Evolutionary conservation across 2,329 filamentous ascomycete species (phyloP), one percentile per base, ranked within the genome.

Genomic region (Calycina herbarum): DNA sequence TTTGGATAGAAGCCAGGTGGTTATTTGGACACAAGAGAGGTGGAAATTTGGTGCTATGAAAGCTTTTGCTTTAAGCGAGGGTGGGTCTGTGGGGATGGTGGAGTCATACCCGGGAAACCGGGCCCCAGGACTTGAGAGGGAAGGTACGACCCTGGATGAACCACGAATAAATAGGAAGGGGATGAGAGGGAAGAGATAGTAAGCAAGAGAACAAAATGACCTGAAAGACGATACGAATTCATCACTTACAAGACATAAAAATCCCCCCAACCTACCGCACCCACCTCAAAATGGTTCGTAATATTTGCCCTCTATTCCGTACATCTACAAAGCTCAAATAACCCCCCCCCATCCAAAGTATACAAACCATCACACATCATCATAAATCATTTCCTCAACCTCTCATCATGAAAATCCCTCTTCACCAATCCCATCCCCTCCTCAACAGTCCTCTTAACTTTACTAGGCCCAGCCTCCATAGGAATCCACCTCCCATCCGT

Each of bases 401-500:
- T 35, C 2, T 3, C 7, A 56, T 62, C 48, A 57, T 42, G 60
- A 8, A 29, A 57, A 6, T 35, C 48, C 40, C 60, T 62, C 60
- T 24, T 62, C 48, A 62, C 60, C 48, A 62, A 40, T 3, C 20
- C 42, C 38, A 29, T 31, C 17, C n/a, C 45, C 2, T 62, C 60
- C 35, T 72, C 63, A 20, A 71, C 20, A 35, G 57, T 63, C 57
- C 71, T 72, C 63, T 72, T 75, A 7, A 76, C 59, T 51, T 67
- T 73, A 66, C 74, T 76, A 20, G 74, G 71, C 1, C 74, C 74
- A 3, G 66, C 38, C 38, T 68, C 61, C 89, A 92, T 92, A 31
- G 84, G 76, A 56, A 80, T 79, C 91, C 91, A 94, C 40, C 82
- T 80, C 1, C 89, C 86, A 62, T 88, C 82, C 1, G 74, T 77